Evolutionary conservation across 257 asterid genomes (phyloP).

Genomic region (Coffea canephora): DNA sequence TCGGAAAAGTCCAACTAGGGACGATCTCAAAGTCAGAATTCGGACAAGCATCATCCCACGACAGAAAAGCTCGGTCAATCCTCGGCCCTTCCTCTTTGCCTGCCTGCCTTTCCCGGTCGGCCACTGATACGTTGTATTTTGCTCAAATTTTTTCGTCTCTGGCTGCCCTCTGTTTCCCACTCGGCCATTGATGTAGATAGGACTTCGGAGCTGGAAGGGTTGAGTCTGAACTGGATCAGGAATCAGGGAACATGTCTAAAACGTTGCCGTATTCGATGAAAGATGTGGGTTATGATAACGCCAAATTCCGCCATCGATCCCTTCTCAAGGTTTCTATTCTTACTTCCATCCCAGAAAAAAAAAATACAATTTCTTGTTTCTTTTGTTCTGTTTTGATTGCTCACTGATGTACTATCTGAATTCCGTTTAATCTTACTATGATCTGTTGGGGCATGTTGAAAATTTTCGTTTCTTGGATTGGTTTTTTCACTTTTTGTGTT

Average conservation of each 20-base stretch:
- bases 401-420: background rate
- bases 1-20: too few species aligned
- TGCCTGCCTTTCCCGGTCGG: too few species aligned
- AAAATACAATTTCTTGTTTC: background rate
- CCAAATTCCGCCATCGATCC: constrained; percentile 87
- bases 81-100: too few species aligned
- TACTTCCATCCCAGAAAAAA: background rate
- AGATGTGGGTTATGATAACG: constrained; percentile 85
- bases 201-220: background rate
- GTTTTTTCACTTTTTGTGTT: background rate
- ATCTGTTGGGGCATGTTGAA: background rate
- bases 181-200: too few species aligned
- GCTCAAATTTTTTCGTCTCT: too few species aligned
- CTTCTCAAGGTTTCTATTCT: constrained; percentile 39
- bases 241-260: constrained; percentile 49
- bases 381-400: background rate
- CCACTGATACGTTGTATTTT: too few species aligned
- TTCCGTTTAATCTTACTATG: background rate
- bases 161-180: too few species aligned
- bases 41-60: too few species aligned
- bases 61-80: too few species aligned
- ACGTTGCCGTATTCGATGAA: constrained; percentile 77
- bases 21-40: too few species aligned
- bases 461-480: background rate
- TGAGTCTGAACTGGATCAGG: constrained; percentile 14